These are phyloP conservation scores for Alliaria petiolata DNA, from an alignment of 345 rosid genomes.

Conservation along the genomic window DNA sequence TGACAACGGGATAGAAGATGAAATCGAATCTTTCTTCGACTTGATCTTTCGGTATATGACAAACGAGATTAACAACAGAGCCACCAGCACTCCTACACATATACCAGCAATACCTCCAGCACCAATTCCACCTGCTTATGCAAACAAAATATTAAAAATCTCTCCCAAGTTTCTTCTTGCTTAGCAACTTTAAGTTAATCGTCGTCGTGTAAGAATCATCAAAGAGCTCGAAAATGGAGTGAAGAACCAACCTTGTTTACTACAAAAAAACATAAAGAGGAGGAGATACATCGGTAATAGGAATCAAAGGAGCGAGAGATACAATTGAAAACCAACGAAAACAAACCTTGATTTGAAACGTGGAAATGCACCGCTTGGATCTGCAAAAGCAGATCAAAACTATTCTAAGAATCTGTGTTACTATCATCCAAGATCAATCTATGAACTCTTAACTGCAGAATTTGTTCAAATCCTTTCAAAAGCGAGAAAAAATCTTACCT, in stretches of 20 bases:
- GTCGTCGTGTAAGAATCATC: not conserved
- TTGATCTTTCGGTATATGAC: constrained; percentile 50
- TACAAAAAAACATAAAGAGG: constrained; percentile 39
- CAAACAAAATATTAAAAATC: no score
- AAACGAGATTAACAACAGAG: constrained; percentile 38
- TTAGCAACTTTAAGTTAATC: no score
- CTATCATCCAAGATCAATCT: no score
- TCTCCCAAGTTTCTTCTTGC: no score
- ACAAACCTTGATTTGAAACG: constrained; percentile 57
- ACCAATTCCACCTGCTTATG: constrained; percentile 46
- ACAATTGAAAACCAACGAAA: not conserved
- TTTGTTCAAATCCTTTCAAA: no score
- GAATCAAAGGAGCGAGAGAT: not conserved
- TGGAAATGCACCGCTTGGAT: constrained; percentile 47
- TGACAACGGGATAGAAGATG: constrained; percentile 37
- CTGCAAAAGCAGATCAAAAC: constrained; percentile 37
- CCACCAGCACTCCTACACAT: constrained; percentile 43
- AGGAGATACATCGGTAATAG: not conserved
- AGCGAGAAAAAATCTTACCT: constrained; percentile 41
- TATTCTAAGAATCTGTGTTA: not conserved
- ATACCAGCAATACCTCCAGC: constrained; percentile 71
- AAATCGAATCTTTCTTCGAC: constrained; percentile 26
- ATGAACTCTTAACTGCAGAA: no score
- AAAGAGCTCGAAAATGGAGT: constrained; percentile 22
- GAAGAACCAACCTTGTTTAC: constrained; percentile 49